phyloP scores from a whole-genome alignment of 345 rosid genomes.

The Noccaea bulbosa region DNA sequence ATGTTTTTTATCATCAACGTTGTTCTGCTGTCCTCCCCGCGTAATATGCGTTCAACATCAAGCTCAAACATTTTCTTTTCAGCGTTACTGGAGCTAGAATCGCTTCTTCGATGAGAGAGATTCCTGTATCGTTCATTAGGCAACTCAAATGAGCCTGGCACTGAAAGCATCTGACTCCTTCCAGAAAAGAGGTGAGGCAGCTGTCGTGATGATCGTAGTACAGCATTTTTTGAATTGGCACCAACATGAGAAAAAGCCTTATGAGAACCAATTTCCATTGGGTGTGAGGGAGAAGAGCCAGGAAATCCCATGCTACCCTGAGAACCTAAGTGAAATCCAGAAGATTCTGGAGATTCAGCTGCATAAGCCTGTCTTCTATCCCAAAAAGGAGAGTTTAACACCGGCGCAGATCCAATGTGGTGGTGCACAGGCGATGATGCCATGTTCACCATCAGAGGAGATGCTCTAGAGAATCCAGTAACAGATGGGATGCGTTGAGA shows the following conservation, averaged over 20 bases:
- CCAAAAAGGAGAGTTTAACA: conserved; percentile 74
- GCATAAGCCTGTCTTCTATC: conserved; percentile 67
- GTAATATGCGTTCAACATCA: conserved; percentile 73
- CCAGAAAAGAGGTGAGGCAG: conserved; percentile 70
- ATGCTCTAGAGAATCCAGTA: conserved; percentile 67
- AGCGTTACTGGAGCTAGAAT: conserved; percentile 60
- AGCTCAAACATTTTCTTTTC: conserved; percentile 90
- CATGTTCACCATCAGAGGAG: conserved; percentile 62
- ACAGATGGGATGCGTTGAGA: conserved; percentile 55
- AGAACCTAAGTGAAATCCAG: conserved; percentile 75
- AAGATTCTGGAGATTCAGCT: conserved; percentile 78
- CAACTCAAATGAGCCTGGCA: conserved; percentile 66
- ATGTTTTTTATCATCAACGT: conserved; percentile 96
- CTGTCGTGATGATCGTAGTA: conserved; percentile 66
- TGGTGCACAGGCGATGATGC: conserved; percentile 67
- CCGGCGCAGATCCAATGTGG: conserved; percentile 85
- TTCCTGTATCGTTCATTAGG: conserved; percentile 75
- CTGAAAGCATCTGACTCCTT: conserved; percentile 66
- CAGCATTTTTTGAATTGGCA: conserved; percentile 53
- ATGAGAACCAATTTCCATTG: conserved; percentile 63
- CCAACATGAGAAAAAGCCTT: conserved; percentile 57
- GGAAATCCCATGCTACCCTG: conserved; percentile 64
- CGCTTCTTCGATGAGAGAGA: conserved; percentile 73
- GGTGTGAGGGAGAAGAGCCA: conserved; percentile 66
- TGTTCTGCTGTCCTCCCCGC: conserved; percentile 80